Percentiles rank a stretch among this genome's conserved stretches.
phyloP scores from a whole-genome alignment of 2,329 filamentous ascomycete species.

The Microsporum canis region DNA sequence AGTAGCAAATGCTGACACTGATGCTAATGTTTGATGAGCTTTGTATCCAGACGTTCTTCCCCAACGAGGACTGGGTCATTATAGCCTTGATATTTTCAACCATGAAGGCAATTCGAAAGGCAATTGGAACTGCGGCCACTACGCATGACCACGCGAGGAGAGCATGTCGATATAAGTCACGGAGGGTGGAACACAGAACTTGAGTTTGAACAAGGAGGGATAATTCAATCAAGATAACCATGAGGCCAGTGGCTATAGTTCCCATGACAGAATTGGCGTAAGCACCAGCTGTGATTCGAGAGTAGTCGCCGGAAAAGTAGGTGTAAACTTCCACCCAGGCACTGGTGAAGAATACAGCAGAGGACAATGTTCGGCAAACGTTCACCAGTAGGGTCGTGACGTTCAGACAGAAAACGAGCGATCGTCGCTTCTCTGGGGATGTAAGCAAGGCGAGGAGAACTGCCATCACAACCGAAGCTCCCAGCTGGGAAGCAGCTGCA shows the following conservation, averaged over 20 bases:
- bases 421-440: conserved; percentile 51
- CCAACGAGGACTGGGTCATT: conserved; percentile 21
- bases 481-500: conserved; percentile 60
- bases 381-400: conserved; percentile 49
- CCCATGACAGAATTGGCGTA: conserved; percentile 39
- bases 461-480: conserved; percentile 54
- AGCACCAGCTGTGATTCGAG: conserved; percentile 35
- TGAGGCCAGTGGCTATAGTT: conserved; percentile 40
- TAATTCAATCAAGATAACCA: conserved; percentile 45
- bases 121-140: conserved; percentile 42
- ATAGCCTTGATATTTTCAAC: conserved; percentile 40
- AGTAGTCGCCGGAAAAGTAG: conserved; percentile 45
- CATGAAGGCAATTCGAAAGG: conserved; percentile 43
- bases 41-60: conserved; percentile 30
- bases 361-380: conserved; percentile 40
- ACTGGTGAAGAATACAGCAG: conserved; percentile 47
- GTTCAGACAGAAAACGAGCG: conserved; percentile 56
- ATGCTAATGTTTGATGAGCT: conserved; percentile 41
- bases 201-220: conserved; percentile 54
- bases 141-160: conserved; percentile 40
- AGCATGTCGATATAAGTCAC: conserved; percentile 30
- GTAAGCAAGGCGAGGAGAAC: conserved; percentile 58
- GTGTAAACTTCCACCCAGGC: conserved; percentile 52
- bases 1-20: conserved; percentile 49
- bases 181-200: conserved; percentile 48